Base-by-base conservation (phyloP, 2,329 filamentous ascomycete species). In the Diaporthe vexans region DNA sequence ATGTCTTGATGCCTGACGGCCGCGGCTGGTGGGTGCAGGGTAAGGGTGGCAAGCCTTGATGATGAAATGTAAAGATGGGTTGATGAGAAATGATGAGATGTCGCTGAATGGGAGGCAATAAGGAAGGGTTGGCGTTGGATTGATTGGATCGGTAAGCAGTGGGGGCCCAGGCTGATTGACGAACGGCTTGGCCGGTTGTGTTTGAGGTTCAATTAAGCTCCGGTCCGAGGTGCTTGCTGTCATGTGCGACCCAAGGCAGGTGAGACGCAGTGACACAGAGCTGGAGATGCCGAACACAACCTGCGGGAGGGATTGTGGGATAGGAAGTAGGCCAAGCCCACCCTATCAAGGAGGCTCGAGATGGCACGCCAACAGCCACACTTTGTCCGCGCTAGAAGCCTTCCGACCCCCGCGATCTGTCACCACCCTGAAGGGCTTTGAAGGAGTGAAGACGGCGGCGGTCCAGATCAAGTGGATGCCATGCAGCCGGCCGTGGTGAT, bases 121-220 rank as follows among this genome's bases (percentile, higher is more conserved):
- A 58, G 24, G 57, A 63, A 69, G 48, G 52, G 56, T 40, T 69
- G 56, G 56, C 63, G 59, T 61, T 54, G 63, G 63, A 54, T 70
- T 73, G 74, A 57, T 65, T 73, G 71, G 71, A 61, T 56, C 63
- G 63, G 71, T 65, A 73, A 75, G 71, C 74, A 68, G 71, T 69
- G 71, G 73, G 73, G 73, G 61, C 63, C 61, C 73, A 70, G 54
- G 48, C 58, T 69, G 63, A 67, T 56, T 57, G 73, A 75, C 63
- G 63, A 52, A 56, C 56, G 59, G 71, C 46, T 65, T 73, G 61
- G 71, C 71, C 71, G 71, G 54, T 75, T 46, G 70, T 59, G 70
- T 63, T 52, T 73, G 71, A 73, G 51, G 52, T 73, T 73, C 71
- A 63, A 72, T 72, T 63, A 72, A 58, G 69, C 46, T 63, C 69